phyloP scores from a whole-genome alignment of 1,284 basidiomycete genomes.

The Tilletia setariae region DNA sequence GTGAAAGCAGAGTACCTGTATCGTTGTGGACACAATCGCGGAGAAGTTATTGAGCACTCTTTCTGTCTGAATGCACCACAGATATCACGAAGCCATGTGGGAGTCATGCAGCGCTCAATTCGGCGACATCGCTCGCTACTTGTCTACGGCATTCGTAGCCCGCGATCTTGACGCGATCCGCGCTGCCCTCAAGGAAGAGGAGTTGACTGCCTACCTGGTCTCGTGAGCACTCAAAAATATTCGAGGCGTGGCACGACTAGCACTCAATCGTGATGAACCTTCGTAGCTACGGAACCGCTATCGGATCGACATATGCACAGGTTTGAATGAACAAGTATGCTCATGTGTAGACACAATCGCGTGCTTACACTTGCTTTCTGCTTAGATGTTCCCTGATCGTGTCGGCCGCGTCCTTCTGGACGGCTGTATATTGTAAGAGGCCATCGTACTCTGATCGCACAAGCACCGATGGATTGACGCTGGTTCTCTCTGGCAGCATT shows the following conservation, averaged over 20 bases:
- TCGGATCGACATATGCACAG: conserved; percentile 30
- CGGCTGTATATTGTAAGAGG: conserved; percentile 23
- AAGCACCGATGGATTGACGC: no score
- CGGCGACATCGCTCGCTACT: conserved; percentile 21
- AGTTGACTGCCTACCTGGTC: conserved; percentile 28
- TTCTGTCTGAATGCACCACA: no score
- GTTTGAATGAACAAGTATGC: no score
- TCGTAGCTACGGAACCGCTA: conserved; percentile 29
- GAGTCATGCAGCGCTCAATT: conserved; percentile 22
- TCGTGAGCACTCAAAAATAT: conserved; percentile 1
- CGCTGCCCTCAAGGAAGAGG: conserved; percentile 21
- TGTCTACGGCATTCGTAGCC: conserved; percentile 30
- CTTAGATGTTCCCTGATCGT: conserved; percentile 29
- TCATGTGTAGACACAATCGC: no score
- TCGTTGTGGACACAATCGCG: no score
- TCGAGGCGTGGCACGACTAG: not conserved
- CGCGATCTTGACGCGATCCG: conserved; percentile 30
- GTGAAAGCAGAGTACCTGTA: no score
- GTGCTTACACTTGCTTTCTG: no score
- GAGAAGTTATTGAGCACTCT: no score
- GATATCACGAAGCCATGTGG: conserved; percentile 22
- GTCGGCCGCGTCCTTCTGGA: conserved; percentile 29
- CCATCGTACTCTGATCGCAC: not conserved
- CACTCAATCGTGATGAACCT: no score
- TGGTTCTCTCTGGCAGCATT: conserved; percentile 9